Percentiles rank a stretch among this genome's conserved stretches.
Conservation (phyloP, 331 rosid species). For the Rosa hybrid region DNA sequence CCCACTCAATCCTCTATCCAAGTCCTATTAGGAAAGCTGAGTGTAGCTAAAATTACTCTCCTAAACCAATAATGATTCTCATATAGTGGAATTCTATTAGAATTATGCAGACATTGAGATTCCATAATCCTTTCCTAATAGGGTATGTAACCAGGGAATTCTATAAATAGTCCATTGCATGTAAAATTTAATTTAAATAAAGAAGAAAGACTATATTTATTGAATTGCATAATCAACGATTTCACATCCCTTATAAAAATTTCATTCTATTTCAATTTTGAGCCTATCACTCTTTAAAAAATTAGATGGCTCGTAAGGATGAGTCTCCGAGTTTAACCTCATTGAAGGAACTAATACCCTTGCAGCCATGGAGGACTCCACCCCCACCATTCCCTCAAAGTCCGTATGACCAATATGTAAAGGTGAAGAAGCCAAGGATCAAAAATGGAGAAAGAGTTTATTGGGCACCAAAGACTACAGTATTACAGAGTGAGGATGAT, state of each 20-base stretch:
- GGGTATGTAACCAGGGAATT: background rate
- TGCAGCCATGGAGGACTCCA: conserved; percentile 21
- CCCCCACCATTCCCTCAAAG: background rate
- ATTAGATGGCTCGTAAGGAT: background rate
- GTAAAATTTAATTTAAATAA: background rate
- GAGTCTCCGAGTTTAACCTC: background rate
- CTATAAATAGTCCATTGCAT: background rate
- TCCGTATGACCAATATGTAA: background rate
- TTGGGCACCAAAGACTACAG: background rate
- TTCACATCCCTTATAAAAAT: background rate
- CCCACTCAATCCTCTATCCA: too few species aligned
- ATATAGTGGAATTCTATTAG: background rate
- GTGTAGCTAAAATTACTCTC: background rate
- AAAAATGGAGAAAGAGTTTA: conserved; percentile 5
- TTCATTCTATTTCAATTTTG: background rate
- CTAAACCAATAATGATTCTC: background rate
- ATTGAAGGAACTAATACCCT: conserved; percentile 12
- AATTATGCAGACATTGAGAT: background rate
- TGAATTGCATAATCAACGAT: background rate
- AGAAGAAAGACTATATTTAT: background rate
- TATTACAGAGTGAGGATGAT: background rate
- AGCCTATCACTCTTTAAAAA: background rate
- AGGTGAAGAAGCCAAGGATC: conserved; percentile 7
- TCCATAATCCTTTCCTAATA: conserved; percentile 3
- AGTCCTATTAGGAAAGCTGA: background rate